Percentiles rank a stretch among this genome's conserved stretches.
Evolutionary conservation across 2,329 filamentous ascomycete genomes (phyloP).

Genomic region (Trichoderma pleuroti): DNA sequence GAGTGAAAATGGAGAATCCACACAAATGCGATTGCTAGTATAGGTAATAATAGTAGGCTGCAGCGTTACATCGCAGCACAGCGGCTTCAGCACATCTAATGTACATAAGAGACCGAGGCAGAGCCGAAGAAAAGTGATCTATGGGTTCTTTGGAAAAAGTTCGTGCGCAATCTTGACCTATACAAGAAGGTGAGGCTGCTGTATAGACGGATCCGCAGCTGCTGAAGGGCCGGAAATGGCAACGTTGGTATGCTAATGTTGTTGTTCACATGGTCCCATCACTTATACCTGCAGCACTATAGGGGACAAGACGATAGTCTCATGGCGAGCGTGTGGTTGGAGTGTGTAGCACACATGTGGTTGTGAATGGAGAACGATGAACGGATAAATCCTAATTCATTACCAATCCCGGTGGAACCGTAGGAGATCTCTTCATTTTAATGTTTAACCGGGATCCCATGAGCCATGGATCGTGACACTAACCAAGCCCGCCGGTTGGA

Average conservation of each 20-base stretch:
- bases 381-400: not conserved
- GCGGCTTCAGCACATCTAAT: not conserved
- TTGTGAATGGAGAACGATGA: not conserved
- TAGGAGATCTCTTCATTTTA: not conserved
- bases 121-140: not conserved
- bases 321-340: not conserved
- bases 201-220: not conserved
- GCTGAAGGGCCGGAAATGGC: not conserved
- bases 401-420: not conserved
- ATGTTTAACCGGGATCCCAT: not conserved
- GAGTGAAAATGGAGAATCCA: not conserved
- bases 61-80: not conserved
- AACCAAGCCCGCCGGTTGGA: not conserved
- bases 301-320: not conserved
- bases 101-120: not conserved
- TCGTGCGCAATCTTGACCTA: not conserved
- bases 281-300: not conserved
- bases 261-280: not conserved
- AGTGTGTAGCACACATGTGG: not conserved
- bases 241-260: not conserved
- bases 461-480: not conserved
- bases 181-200: conserved; percentile 8
- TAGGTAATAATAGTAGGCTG: not conserved
- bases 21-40: not conserved
- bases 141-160: not conserved